Conservation (phyloP, 2,329 filamentous ascomycete genomes). For the Orbilia blumenaviensis region DNA sequence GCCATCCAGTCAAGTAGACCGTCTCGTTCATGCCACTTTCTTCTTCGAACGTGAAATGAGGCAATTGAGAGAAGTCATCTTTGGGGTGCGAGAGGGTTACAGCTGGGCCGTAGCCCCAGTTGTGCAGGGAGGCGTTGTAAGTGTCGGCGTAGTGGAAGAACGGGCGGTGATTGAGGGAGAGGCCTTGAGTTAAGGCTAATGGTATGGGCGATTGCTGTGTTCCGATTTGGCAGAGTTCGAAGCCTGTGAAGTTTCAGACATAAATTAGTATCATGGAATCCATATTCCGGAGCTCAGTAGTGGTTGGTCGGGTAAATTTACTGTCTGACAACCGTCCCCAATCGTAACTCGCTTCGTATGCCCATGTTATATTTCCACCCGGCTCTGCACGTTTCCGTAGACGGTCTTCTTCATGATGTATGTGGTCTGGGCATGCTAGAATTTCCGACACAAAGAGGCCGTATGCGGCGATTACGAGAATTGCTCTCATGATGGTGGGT, state of each 20-base stretch:
- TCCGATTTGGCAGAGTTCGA: constrained; percentile 65
- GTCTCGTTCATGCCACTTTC: constrained; percentile 58
- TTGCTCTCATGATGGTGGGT: constrained; percentile 10
- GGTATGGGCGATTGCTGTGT: constrained; percentile 66
- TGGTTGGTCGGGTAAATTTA: constrained; percentile 53
- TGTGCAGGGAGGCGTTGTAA: constrained; percentile 62
- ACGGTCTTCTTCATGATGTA: constrained; percentile 31
- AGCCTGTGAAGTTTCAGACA: constrained; percentile 59
- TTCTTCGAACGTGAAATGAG: constrained; percentile 64
- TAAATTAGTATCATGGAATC: constrained; percentile 1
- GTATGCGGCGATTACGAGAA: constrained; percentile 11
- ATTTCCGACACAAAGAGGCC: constrained; percentile 30
- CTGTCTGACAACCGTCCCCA: constrained; percentile 61
- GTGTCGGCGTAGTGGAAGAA: constrained; percentile 62
- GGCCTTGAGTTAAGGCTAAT: constrained; percentile 61
- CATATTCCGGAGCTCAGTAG: not conserved
- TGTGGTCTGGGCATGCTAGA: constrained; percentile 56
- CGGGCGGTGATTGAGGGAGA: constrained; percentile 62
- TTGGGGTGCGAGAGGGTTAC: constrained; percentile 62
- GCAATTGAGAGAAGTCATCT: constrained; percentile 61
- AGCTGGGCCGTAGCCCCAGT: constrained; percentile 66
- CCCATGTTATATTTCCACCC: constrained; percentile 56
- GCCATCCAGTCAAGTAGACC: constrained; percentile 65
- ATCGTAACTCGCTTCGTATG: constrained; percentile 61
- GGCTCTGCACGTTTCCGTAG: constrained; percentile 37